Evolutionary conservation across 176 grass and related monocot genomes (phyloP).

Genomic region (Oryza meridionalis): DNA sequence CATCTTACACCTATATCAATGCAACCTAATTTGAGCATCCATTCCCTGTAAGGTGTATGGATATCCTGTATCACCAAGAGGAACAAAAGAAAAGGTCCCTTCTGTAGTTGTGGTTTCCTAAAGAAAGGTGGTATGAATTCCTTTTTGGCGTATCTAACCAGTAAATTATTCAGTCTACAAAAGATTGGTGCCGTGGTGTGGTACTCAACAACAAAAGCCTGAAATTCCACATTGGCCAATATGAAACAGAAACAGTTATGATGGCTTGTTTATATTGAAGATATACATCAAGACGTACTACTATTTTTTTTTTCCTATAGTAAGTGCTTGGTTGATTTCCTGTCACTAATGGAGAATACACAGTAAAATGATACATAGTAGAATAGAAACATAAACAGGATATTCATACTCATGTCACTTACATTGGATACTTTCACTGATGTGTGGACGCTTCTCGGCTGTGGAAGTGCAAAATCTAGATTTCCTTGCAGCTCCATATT

Average conservation of each 20-base stretch:
- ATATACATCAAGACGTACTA: neutral
- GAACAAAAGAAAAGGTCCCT: neutral
- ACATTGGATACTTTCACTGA: constrained; percentile 92
- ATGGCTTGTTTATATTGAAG: neutral
- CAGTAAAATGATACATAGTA: neutral
- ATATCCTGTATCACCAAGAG: neutral
- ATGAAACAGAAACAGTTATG: constrained; percentile 8
- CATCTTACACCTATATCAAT: neutral
- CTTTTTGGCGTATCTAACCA: neutral
- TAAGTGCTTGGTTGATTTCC: neutral
- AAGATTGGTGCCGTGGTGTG: neutral
- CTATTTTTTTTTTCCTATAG: neutral
- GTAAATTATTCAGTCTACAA: neutral
- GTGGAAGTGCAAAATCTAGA: constrained; percentile 70
- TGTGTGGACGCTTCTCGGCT: constrained; percentile 67
- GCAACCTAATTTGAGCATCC: neutral
- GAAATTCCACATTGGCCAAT: neutral
- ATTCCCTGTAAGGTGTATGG: neutral
- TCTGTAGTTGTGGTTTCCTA: constrained; percentile 9
- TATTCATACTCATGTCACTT: constrained; percentile 38
- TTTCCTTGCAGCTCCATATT: constrained; percentile 84
- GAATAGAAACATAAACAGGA: constrained; percentile 14
- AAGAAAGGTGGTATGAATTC: neutral
- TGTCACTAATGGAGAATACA: neutral
- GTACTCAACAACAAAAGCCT: neutral